phyloP scores from a whole-genome alignment of 345 rosid genomes.

The Anacardium occidentale region DNA sequence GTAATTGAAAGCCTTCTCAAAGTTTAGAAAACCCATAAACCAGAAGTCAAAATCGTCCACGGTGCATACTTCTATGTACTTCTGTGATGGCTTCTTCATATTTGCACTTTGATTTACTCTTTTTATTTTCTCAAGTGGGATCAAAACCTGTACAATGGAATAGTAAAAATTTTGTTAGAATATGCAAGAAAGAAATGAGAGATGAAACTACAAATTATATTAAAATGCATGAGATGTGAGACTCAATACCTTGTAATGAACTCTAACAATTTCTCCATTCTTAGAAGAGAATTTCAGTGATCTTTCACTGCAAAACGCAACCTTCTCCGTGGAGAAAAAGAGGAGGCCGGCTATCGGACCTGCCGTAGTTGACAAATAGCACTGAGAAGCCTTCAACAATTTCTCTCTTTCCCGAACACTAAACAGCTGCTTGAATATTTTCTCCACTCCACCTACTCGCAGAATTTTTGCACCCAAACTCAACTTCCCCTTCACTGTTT shows the following conservation, averaged over 20 bases:
- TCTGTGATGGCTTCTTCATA: conserved; percentile 62
- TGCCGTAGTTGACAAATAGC: conserved; percentile 46
- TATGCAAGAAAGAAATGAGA: not conserved
- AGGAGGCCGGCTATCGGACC: conserved; percentile 58
- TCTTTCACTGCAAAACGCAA: conserved; percentile 52
- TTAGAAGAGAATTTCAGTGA: conserved; percentile 37
- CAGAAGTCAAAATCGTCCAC: conserved; percentile 79
- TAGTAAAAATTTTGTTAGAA: too few species aligned
- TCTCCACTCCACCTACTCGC: conserved; percentile 43
- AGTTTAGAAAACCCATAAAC: conserved; percentile 84
- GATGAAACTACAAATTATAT: not conserved
- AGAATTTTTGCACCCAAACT: conserved; percentile 45
- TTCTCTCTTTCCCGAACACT: conserved; percentile 37
- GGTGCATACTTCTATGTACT: conserved; percentile 66
- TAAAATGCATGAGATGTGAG: not conserved
- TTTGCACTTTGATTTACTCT: conserved; percentile 50
- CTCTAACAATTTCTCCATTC: conserved; percentile 31
- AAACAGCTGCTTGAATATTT: conserved; percentile 42
- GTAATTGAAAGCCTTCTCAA: conserved; percentile 59
- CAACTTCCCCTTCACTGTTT: conserved; percentile 49
- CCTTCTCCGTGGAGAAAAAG: conserved; percentile 40
- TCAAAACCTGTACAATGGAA: conserved; percentile 39
- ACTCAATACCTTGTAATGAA: conserved; percentile 38
- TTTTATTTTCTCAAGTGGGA: conserved; percentile 59
- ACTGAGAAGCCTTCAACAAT: conserved; percentile 44